phyloP scores from a whole-genome alignment of 306 rosid species.

The Glycyrrhiza uralensis region DNA sequence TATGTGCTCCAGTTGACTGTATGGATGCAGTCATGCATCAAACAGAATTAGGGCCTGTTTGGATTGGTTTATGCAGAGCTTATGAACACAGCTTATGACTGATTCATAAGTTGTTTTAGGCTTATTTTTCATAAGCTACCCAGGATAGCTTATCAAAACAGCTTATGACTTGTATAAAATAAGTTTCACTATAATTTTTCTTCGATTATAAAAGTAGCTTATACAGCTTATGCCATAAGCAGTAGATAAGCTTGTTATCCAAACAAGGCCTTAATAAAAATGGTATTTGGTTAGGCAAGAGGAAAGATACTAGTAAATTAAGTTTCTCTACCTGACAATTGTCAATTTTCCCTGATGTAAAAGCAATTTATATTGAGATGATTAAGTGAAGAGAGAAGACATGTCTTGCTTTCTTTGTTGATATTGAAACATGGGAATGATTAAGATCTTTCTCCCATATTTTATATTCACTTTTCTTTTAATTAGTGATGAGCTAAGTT shows the following conservation, averaged over 20 bases:
- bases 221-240: too few species aligned
- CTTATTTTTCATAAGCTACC: too few species aligned
- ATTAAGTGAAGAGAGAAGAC: conserved; percentile 9
- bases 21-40: neutral
- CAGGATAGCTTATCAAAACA: too few species aligned
- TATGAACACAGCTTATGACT: too few species aligned
- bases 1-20: neutral
- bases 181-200: too few species aligned
- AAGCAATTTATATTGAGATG: neutral
- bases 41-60: too few species aligned
- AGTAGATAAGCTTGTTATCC: too few species aligned
- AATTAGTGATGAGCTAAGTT: conserved; percentile 2
- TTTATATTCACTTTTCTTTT: neutral
- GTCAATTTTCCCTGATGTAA: neutral
- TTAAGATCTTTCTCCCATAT: conserved; percentile 1
- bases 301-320: neutral
- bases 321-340: neutral
- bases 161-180: too few species aligned
- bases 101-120: too few species aligned
- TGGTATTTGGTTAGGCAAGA: neutral
- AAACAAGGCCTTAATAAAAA: too few species aligned
- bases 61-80: too few species aligned
- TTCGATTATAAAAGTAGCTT: too few species aligned
- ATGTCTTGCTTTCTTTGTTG: neutral
- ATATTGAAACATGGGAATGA: conserved; percentile 4